Percentiles rank a stretch among this genome's conserved stretches.
Evolutionary conservation across 108 stramenopile genomes (phyloP).

Genomic region (Cyclotella distinguenda): DNA sequence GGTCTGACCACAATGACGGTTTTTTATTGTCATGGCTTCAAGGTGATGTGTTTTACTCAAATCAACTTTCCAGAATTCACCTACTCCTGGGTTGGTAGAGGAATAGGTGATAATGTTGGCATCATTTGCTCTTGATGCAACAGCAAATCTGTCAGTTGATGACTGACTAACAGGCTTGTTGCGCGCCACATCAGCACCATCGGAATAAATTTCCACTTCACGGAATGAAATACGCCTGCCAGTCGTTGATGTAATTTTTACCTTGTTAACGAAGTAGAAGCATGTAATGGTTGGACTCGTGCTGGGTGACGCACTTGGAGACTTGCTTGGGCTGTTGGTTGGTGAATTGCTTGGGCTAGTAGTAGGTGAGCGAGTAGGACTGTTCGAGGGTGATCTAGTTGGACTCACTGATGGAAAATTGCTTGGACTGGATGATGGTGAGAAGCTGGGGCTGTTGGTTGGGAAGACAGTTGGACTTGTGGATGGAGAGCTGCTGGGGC

Average conservation of each 20-base stretch:
- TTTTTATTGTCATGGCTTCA: too few relatives aligned
- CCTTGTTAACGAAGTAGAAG: background rate
- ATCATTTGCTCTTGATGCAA: background rate
- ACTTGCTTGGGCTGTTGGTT: background rate
- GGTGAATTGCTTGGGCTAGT: constrained; percentile 7
- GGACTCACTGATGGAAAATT: background rate
- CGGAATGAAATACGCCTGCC: background rate
- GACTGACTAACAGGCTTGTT: background rate
- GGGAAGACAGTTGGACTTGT: background rate
- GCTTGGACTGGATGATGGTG: background rate
- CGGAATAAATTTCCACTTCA: background rate
- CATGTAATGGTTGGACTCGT: background rate
- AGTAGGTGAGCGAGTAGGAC: background rate
- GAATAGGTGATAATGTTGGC: background rate
- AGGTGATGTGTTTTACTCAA: too few relatives aligned
- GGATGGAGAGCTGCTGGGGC: background rate
- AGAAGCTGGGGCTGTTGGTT: background rate
- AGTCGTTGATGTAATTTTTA: background rate
- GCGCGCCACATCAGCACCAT: background rate
- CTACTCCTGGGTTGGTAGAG: too few relatives aligned
- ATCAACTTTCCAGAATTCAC: too few relatives aligned
- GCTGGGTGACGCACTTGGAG: background rate
- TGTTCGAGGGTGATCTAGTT: background rate
- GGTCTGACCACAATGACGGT: too few relatives aligned
- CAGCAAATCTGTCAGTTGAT: background rate